Percentiles rank a stretch among this genome's conserved stretches.
phyloP scores from a whole-genome alignment of 2,329 filamentous ascomycete species.

The Hypoxylon sp. region DNA sequence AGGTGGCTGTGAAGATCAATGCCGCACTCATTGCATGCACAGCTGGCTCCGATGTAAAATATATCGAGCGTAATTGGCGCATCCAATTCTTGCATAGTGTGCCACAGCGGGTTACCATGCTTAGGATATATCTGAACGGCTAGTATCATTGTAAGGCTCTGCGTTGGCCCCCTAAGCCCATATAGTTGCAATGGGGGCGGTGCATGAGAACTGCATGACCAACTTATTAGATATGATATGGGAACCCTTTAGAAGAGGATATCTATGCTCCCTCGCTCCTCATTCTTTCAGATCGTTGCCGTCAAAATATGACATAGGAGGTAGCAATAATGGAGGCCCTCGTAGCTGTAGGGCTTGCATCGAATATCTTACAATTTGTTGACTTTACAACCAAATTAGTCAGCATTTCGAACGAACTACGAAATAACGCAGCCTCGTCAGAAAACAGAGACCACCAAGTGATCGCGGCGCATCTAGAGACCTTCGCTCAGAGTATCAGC shows the following conservation, averaged over 20 bases:
- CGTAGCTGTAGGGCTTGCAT: slow-evolving; percentile 43
- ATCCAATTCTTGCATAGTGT: not conserved
- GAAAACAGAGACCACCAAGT: slow-evolving; percentile 37
- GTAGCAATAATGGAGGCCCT: slow-evolving; percentile 41
- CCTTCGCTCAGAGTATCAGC: slow-evolving; percentile 31
- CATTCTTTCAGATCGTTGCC: not conserved
- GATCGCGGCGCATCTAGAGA: slow-evolving; percentile 35
- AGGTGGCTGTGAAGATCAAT: slow-evolving; percentile 11
- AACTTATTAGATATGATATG: slow-evolving; percentile 1
- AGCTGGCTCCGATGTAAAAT: not conserved
- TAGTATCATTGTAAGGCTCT: slow-evolving; percentile 4
- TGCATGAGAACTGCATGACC: slow-evolving; percentile 7
- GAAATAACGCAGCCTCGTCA: slow-evolving; percentile 37
- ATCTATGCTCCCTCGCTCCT: not conserved
- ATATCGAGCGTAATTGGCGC: not conserved
- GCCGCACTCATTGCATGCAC: not conserved
- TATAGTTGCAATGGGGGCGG: slow-evolving; percentile 7
- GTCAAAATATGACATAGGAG: not conserved
- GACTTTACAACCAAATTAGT: slow-evolving; percentile 40
- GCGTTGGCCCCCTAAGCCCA: not conserved
- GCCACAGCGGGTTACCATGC: slow-evolving; percentile 2
- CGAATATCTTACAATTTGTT: slow-evolving; percentile 44
- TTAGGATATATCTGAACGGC: not conserved
- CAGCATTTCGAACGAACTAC: slow-evolving; percentile 40
- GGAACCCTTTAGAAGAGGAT: not conserved